Base-by-base conservation (phyloP, 306 rosid genomes). In the Clitoria ternatea region DNA sequence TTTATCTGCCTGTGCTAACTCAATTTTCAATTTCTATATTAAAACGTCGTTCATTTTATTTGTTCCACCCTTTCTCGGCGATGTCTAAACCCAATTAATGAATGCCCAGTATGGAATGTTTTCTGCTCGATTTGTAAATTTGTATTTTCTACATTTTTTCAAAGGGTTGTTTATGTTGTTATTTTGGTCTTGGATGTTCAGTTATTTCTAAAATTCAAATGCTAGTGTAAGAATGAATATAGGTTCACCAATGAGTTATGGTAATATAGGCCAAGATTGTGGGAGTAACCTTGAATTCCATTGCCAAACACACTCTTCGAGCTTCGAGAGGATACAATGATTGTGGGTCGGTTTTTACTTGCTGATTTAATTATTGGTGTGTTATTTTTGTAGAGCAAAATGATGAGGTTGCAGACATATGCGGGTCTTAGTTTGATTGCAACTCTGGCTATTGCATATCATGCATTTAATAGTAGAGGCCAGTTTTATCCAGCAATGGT, bases 401-500 rank as follows among this genome's bases (percentile, higher is more conserved):
- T 95, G 96, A 84, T 95, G 91, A 89, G 84, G 90, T 76, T 95
- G 80, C 92, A 91, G 75, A 84, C 95, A 3, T 95, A 95, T 77
- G 96, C 93, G 7, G 91, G 96, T 79, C 80, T 95, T 54, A 95
- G 99, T 81, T 85, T 91, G 72, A 42, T 95, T 48, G 96, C 96
- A 47, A 83, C 96, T 66, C 74, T 95, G 66, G 96, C 92, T 37
- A 90, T 91, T 76, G 23, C 87, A 23, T 95, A 95, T 67, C 99
- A 95, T 85, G 97, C 92, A 15, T 95, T 95, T 61, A 89, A 81
- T 79, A 95, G 96, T 44, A 86, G 99, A 85, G 91, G 96, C 48
- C 99, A 95, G 81, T 95, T 95, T 76, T 95, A 91, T 79, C 99
- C 97, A 0, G 99, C 99, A 18, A 87, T 87, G 97, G 96, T 95